These are phyloP conservation scores for Furcasterigmium sp. DNA, from an alignment of 2,329 filamentous ascomycete species.

Conservation along the genomic window DNA sequence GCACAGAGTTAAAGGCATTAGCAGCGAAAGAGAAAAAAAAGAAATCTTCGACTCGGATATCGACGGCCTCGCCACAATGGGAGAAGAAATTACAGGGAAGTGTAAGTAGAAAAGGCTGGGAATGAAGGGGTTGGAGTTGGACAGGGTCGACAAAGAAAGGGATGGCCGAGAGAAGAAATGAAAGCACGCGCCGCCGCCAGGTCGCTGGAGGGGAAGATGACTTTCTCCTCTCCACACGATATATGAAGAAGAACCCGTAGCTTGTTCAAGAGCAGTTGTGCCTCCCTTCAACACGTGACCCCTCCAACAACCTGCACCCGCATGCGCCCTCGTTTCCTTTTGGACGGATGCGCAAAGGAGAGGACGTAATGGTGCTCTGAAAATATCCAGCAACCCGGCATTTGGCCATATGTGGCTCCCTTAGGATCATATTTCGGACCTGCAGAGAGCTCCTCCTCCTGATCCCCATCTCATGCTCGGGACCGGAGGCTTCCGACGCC, in stretches of 20 bases:
- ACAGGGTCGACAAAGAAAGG: not conserved
- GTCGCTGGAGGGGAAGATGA: no score
- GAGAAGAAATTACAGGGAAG: conserved; percentile 1
- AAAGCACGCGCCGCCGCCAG: not conserved
- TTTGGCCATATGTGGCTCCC: no score
- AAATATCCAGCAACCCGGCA: no score
- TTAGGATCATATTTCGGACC: no score
- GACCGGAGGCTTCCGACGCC: no score
- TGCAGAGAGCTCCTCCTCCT: no score
- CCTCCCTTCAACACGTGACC: not conserved
- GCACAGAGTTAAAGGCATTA: not conserved
- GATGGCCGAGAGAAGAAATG: not conserved
- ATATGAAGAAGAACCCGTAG: not conserved
- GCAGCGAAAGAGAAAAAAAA: not conserved
- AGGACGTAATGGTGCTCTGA: no score
- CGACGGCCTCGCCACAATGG: not conserved
- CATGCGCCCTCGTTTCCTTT: no score
- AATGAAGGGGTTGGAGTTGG: not conserved
- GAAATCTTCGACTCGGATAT: not conserved
- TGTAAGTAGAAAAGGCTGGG: not conserved
- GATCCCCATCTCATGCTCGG: no score
- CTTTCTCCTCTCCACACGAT: not conserved
- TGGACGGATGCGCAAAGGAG: no score
- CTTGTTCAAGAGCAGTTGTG: not conserved
- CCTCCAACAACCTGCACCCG: not conserved